phyloP scores from a whole-genome alignment of 1,139 yeast species.

The Kodamaea sp. region DNA sequence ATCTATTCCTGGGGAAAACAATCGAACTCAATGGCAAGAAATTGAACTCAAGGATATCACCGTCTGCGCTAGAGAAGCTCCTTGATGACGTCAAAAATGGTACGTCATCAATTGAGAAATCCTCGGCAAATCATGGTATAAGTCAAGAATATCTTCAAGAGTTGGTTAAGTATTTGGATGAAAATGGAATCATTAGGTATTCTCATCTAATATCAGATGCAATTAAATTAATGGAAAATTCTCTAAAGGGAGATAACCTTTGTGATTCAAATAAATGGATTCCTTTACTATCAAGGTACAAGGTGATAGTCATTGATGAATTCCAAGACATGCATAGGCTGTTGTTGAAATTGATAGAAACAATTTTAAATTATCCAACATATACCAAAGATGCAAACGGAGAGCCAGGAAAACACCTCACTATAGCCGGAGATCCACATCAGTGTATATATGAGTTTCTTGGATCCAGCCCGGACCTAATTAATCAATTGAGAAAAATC shows the following conservation, averaged over 20 bases:
- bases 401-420: conserved; percentile 42
- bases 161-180: conserved; percentile 16
- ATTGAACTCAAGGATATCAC: conserved; percentile 24
- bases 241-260: conserved; percentile 8
- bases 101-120: conserved; percentile 22
- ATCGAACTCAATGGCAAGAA: conserved; percentile 22
- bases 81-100: conserved; percentile 32
- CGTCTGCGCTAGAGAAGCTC: conserved; percentile 30
- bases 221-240: conserved; percentile 20
- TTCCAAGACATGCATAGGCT: conserved; percentile 65
- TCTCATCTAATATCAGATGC: conserved; percentile 36
- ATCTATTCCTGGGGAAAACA: conserved; percentile 28
- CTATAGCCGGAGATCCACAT: conserved; percentile 70
- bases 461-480: conserved; percentile 39
- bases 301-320: conserved; percentile 62
- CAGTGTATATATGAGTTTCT: conserved; percentile 69
- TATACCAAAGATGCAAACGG: conserved; percentile 1
- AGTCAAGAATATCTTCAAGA: conserved; percentile 18
- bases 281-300: conserved; percentile 24
- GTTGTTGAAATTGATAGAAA: conserved; percentile 44
- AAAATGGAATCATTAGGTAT: conserved; percentile 36
- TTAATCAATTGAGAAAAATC: conserved; percentile 21
- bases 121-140: conserved; percentile 23
- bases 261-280: conserved; percentile 13
- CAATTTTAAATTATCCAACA: conserved; percentile 33